phyloP scores from a whole-genome alignment of 257 asterid species.

The Solanum chilense region DNA sequence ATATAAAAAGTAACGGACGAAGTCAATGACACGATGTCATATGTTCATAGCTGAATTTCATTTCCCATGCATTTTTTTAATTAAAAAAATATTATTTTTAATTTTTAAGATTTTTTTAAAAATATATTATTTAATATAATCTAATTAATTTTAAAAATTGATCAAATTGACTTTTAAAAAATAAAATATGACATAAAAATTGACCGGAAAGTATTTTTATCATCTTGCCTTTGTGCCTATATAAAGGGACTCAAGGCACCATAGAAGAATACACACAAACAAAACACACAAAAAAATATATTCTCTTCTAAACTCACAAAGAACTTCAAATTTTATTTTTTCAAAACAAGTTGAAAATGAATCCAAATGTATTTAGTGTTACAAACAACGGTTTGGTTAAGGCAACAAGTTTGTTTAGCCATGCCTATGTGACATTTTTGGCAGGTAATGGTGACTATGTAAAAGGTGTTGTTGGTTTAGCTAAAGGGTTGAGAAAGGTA shows the following conservation, averaged over 20 bases:
- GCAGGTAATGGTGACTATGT: not conserved
- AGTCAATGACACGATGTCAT: not conserved
- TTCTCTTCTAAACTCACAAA: not conserved
- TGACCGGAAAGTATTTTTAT: not conserved
- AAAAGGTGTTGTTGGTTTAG: not conserved
- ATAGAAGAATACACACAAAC: not conserved
- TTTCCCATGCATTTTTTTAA: not conserved
- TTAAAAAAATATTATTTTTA: not conserved
- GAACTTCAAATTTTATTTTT: not conserved
- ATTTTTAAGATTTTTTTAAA: too few relatives aligned
- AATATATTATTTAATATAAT: too few relatives aligned
- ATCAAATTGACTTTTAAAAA: too few relatives aligned
- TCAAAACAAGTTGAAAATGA: not conserved
- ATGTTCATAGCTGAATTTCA: not conserved
- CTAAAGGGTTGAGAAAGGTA: not conserved
- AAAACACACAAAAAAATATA: not conserved
- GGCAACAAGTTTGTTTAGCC: not conserved
- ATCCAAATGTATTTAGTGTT: not conserved
- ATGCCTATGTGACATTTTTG: not conserved
- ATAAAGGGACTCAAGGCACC: not conserved
- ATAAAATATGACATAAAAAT: too few relatives aligned
- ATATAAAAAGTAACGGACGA: not conserved
- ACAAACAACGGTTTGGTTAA: not conserved
- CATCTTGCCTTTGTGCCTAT: not conserved
- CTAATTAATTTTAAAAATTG: too few relatives aligned